A percentile compares a stretch with the other conserved stretches of the same genome.
Conservation (phyloP, 345 rosid species). For the Eucalyptus coolabah region DNA sequence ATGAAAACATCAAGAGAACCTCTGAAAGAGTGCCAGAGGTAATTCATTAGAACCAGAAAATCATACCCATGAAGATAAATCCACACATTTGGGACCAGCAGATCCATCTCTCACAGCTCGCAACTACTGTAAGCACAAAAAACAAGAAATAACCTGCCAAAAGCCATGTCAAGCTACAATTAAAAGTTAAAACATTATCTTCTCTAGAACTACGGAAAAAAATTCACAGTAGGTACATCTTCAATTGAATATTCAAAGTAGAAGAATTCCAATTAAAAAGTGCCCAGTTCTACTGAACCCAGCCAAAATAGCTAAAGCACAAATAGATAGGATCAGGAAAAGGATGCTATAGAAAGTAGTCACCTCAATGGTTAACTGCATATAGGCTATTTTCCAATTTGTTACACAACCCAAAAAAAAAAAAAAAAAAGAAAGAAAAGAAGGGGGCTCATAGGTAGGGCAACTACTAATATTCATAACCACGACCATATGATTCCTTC, state of each 20-base stretch:
- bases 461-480: not conserved
- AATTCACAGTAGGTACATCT: not conserved
- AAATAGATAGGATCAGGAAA: not conserved
- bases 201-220: not conserved
- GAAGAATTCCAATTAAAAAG: not conserved
- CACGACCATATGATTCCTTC: not conserved
- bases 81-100: slow-evolving; percentile 29
- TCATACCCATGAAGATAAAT: slow-evolving; percentile 31
- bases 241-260: not conserved
- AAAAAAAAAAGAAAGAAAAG: not conserved
- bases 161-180: not conserved
- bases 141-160: slow-evolving; percentile 22
- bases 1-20: not conserved
- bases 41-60: not conserved
- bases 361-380: not conserved
- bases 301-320: not conserved
- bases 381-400: not conserved
- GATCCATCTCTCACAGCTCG: slow-evolving; percentile 18
- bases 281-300: not conserved
- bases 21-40: not conserved
- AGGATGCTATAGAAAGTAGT: not conserved
- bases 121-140: slow-evolving; percentile 11
- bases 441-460: not conserved
- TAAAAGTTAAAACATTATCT: not conserved
- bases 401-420: not conserved